Evolutionary conservation across 2,329 filamentous ascomycete species (phyloP).

Genomic region (Thielaviopsis cerberus): DNA sequence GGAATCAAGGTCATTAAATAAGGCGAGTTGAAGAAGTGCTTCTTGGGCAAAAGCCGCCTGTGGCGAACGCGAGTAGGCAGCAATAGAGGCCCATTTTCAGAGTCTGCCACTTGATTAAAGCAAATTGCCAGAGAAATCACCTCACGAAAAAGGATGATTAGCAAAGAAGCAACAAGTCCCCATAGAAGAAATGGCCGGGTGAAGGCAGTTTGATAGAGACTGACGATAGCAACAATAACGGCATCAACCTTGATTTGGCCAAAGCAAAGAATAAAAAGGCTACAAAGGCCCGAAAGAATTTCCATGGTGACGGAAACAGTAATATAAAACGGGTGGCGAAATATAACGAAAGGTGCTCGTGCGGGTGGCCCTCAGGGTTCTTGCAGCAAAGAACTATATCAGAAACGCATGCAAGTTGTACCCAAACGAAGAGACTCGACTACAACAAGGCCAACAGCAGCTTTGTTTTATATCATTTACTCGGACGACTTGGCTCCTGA

Average conservation of each 20-base stretch:
- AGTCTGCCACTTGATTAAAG: background rate
- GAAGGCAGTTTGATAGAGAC: background rate
- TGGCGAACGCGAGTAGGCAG: slow-evolving; percentile 22
- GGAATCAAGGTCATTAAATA: slow-evolving; percentile 53
- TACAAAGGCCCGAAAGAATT: background rate
- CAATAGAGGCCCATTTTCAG: background rate
- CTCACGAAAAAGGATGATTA: background rate
- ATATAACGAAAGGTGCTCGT: background rate
- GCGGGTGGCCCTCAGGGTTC: slow-evolving; percentile 2
- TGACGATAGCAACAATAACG: background rate
- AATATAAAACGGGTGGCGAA: background rate
- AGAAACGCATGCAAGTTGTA: background rate
- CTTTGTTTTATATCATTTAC: too few species aligned
- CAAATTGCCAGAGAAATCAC: slow-evolving; percentile 1
- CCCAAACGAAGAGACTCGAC: too few species aligned
- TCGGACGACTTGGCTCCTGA: too few species aligned
- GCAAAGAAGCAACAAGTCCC: background rate
- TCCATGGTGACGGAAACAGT: background rate
- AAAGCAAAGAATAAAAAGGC: background rate
- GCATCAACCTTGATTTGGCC: background rate
- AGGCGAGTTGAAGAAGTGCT: slow-evolving; percentile 50
- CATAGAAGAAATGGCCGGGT: background rate
- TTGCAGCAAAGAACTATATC: background rate
- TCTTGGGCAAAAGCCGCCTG: slow-evolving; percentile 45
- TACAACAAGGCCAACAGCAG: too few species aligned